Conservation (phyloP, 805 yeast species). For the Candida caryicola region DNA sequence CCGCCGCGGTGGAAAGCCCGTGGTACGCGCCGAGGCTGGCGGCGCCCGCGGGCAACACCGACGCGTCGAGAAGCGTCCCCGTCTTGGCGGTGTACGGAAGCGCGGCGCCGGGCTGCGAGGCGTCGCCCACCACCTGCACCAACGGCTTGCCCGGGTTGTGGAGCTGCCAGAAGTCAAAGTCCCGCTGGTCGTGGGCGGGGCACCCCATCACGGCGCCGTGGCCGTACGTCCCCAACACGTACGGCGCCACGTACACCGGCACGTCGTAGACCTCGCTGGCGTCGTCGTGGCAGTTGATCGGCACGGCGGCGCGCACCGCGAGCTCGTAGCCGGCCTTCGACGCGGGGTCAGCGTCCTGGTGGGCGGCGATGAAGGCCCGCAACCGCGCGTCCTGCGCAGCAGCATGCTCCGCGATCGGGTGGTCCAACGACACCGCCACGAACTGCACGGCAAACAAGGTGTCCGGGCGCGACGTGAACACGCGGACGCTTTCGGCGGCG, state of each 20-base stretch:
- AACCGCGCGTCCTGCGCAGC: constrained; percentile 42
- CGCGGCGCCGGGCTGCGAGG: constrained; percentile 27
- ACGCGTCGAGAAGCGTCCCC: constrained; percentile 34
- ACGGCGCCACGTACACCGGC: constrained; percentile 89
- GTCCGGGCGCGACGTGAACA: constrained; percentile 89
- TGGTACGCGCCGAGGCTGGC: constrained; percentile 34
- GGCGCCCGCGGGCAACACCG: constrained; percentile 26
- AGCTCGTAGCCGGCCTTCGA: constrained; percentile 57
- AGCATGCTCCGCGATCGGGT: constrained; percentile 50
- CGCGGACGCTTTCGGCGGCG: constrained; percentile 33
- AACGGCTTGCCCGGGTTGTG: constrained; percentile 50
- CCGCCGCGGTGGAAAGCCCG: constrained; percentile 52
- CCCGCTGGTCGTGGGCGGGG: constrained; percentile 90
- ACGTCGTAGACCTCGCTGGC: constrained; percentile 25
- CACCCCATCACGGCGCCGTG: constrained; percentile 98
- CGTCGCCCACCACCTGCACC: constrained; percentile 43
- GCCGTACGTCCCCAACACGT: constrained; percentile 81
- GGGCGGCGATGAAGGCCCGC: constrained; percentile 47
- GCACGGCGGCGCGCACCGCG: constrained; percentile 50
- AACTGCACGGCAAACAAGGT: constrained; percentile 82
- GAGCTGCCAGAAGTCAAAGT: constrained; percentile 71
- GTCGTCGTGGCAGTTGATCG: constrained; percentile 44
- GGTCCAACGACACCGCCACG: constrained; percentile 72
- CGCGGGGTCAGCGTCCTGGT: constrained; percentile 35
- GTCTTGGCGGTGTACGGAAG: constrained; percentile 51